Evolutionary conservation across 805 yeast species (phyloP).

Genomic region (Kluyveromyces dobzhanskii): DNA sequence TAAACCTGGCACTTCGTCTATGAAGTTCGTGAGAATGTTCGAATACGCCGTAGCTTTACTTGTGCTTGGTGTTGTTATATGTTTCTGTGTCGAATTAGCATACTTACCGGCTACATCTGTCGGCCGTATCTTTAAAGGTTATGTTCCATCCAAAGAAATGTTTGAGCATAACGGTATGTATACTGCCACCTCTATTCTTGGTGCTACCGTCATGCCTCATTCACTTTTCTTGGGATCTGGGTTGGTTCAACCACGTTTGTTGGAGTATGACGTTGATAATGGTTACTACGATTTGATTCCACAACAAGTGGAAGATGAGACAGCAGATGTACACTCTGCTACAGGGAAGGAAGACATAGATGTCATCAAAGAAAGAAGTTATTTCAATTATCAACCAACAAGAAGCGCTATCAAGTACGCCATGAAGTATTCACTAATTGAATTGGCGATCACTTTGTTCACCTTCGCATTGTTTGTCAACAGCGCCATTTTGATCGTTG

Average conservation of each 20-base stretch:
- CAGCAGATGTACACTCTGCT: neutral
- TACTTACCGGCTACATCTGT: slow-evolving; percentile 44
- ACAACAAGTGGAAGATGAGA: slow-evolving; percentile 6
- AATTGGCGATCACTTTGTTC: slow-evolving; percentile 60
- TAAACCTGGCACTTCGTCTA: slow-evolving; percentile 64
- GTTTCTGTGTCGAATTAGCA: slow-evolving; percentile 68
- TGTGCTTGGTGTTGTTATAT: slow-evolving; percentile 66
- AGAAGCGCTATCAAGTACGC: slow-evolving; percentile 64
- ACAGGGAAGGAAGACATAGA: slow-evolving; percentile 13
- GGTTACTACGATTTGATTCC: slow-evolving; percentile 35
- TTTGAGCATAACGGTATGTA: slow-evolving; percentile 58
- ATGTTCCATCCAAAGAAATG: slow-evolving; percentile 48
- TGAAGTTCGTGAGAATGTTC: slow-evolving; percentile 63
- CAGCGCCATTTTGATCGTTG: slow-evolving; percentile 70
- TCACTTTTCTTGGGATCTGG: slow-evolving; percentile 80
- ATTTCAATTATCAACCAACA: slow-evolving; percentile 57
- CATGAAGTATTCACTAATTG: slow-evolving; percentile 62
- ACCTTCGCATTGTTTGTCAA: slow-evolving; percentile 83
- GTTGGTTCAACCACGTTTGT: slow-evolving; percentile 73
- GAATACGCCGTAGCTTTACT: slow-evolving; percentile 65
- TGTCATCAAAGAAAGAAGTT: slow-evolving; percentile 31
- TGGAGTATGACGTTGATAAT: slow-evolving; percentile 60
- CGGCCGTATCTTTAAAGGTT: slow-evolving; percentile 52
- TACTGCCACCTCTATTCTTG: slow-evolving; percentile 71
- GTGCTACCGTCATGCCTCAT: slow-evolving; percentile 95